Evolutionary conservation across 495 filamentous ascomycete genomes (phyloP).

Genomic region (Daldinia childiae): DNA sequence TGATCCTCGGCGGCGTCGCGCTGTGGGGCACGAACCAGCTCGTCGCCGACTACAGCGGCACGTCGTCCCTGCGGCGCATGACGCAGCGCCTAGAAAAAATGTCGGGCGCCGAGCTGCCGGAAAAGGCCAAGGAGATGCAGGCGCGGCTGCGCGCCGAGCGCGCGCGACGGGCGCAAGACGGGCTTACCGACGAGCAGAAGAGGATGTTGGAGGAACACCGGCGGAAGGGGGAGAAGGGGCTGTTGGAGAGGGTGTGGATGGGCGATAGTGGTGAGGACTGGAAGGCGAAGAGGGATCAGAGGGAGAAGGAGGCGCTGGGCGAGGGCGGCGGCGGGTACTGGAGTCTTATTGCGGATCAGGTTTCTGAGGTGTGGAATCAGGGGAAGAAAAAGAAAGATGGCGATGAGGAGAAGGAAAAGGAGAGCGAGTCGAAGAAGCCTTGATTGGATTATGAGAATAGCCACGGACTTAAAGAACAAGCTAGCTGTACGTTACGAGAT

Average conservation of each 20-base stretch:
- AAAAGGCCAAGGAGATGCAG: constrained; percentile 65
- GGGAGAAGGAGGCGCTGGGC: constrained; percentile 76
- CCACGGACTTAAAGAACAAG: neutral
- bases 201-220: constrained; percentile 41
- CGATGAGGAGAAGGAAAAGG: constrained; percentile 41
- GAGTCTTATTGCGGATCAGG: constrained; percentile 82
- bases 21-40: constrained; percentile 73
- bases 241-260: constrained; percentile 69
- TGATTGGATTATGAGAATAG: constrained; percentile 7
- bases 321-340: constrained; percentile 80
- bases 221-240: constrained; percentile 39
- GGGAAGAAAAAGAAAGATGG: constrained; percentile 54
- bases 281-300: constrained; percentile 74
- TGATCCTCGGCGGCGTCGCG: constrained; percentile 69
- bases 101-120: constrained; percentile 55
- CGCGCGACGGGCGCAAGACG: constrained; percentile 45
- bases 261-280: constrained; percentile 71
- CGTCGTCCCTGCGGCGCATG: constrained; percentile 58
- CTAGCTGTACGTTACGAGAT: constrained; percentile 9
- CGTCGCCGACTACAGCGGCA: constrained; percentile 66
- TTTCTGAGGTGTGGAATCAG: constrained; percentile 77
- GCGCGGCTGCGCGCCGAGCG: constrained; percentile 55
- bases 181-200: constrained; percentile 49
- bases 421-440: constrained; percentile 40
- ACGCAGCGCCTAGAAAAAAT: constrained; percentile 43